Base-by-base conservation (phyloP, 306 rosid genomes). In the Citrullus mucosospermus region DNA sequence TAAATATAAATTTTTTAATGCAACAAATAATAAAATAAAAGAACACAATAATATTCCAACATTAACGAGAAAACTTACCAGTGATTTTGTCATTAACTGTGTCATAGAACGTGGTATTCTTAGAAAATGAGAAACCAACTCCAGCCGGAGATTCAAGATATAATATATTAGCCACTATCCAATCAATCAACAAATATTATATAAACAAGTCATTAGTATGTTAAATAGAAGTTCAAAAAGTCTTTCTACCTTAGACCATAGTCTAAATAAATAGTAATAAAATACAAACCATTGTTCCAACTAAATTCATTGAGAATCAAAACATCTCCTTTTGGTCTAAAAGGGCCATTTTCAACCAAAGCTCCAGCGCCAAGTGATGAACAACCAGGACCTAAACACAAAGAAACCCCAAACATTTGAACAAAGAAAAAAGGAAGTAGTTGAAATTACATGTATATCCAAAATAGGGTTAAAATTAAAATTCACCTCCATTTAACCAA, bases 61-160 rank as follows among this genome's bases (percentile, higher is more conserved):
- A 1, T 25, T 5, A 8, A 43, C 8, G 10, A 43, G 11, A 48
- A 48, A 13, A 48, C 16, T 12, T 5, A 48, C 56, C 93, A 80
- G 96, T 89, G 0, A 87, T 79, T 41, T 80, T 88, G 55, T 92
- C 93, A 9, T 77, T 85, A 28, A 82, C 88, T 1, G 4, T 77
- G 8, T 8, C 55, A 41, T 92, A 92, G 88, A 87, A 90, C 11
- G 96, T 79, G 57, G 82, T 34, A 53, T 90, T 87, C 9, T 77
- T 56, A 14, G 96, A 90, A 83, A 86, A 92, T 14, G 97, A 92
- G 87, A 92, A 92, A 70, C 97, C 96, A 88, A 92, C 97, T 61
- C 96, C 96, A 6, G 93, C 96, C 0, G 96, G 96, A 8, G 95
- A 84, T 44, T 92, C 96, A 85, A 90, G 59, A 80, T 92, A 88